These are phyloP conservation scores for Ceratocystis cubensis DNA, from an alignment of 2,329 filamentous ascomycete genomes.

Conservation along the genomic window DNA sequence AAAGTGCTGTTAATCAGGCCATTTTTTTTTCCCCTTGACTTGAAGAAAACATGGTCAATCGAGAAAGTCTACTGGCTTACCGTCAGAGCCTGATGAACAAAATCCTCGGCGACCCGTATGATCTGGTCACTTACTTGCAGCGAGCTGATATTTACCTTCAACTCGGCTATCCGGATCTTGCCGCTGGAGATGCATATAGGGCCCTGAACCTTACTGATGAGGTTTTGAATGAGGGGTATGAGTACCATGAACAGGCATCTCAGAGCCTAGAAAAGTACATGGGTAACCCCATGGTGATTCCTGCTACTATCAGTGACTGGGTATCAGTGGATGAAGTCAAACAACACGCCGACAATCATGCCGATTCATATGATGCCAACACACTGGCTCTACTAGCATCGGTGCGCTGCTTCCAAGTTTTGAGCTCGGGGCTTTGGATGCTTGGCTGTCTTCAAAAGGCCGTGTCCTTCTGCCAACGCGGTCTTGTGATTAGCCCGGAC, in stretches of 20 bases:
- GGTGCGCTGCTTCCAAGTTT: conserved; percentile 45
- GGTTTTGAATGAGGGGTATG: conserved; percentile 61
- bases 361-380: background rate
- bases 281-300: conserved; percentile 27
- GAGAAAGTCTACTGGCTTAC: conserved; percentile 36
- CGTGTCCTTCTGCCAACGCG: conserved; percentile 50
- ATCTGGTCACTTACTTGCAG: conserved; percentile 52
- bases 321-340: conserved; percentile 28
- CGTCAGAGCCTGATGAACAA: conserved; percentile 46
- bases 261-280: conserved; percentile 36
- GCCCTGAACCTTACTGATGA: conserved; percentile 81
- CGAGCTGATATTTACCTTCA: conserved; percentile 59
- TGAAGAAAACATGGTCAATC: background rate
- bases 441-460: conserved; percentile 59
- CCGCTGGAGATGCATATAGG: conserved; percentile 78
- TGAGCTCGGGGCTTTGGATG: conserved; percentile 46
- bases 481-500: conserved; percentile 41
- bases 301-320: conserved; percentile 37
- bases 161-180: conserved; percentile 79
- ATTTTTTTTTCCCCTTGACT: background rate
- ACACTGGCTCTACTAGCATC: conserved; percentile 34
- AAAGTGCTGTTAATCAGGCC: background rate
- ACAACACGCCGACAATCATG: background rate
- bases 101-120: conserved; percentile 43
- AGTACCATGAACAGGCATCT: conserved; percentile 61